A percentile compares a stretch with the other conserved stretches of the same genome.
Conservation (phyloP, 1,284 basidiomycete genomes). For the Omphalotus olearius region DNA sequence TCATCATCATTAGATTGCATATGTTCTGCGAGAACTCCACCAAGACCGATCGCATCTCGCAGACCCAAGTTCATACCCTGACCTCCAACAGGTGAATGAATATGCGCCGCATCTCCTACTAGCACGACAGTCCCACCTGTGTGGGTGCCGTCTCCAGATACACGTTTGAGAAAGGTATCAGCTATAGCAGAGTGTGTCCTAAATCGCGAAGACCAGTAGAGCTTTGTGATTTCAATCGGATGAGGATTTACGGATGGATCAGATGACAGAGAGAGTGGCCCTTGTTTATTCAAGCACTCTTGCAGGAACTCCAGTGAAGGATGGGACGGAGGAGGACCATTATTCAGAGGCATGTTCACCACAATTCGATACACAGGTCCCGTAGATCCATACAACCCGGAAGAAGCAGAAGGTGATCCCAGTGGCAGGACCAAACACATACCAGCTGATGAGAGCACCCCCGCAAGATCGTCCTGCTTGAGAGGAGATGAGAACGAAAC, state of each 20-base stretch:
- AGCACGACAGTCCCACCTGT: slow-evolving; percentile 28
- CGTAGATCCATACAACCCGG: neutral
- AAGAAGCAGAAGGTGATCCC: slow-evolving; percentile 12
- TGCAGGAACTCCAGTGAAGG: slow-evolving; percentile 31
- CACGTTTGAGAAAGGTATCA: slow-evolving; percentile 26
- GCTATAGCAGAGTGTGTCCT: slow-evolving; percentile 33
- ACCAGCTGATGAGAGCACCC: slow-evolving; percentile 16
- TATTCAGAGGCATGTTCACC: slow-evolving; percentile 23
- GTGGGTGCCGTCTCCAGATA: slow-evolving; percentile 14
- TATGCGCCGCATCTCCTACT: slow-evolving; percentile 41
- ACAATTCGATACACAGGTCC: slow-evolving; percentile 25
- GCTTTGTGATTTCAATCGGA: slow-evolving; percentile 25
- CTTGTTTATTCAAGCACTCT: slow-evolving; percentile 25
- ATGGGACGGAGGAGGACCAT: slow-evolving; percentile 26
- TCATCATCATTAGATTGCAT: neutral
- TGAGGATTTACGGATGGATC: slow-evolving; percentile 25
- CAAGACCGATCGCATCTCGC: slow-evolving; percentile 35
- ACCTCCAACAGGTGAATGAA: slow-evolving; percentile 38
- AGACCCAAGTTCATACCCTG: slow-evolving; percentile 44
- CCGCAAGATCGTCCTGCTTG: slow-evolving; percentile 13
- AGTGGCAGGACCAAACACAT: slow-evolving; percentile 25
- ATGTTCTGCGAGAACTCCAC: slow-evolving; percentile 13
- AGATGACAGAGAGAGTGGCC: slow-evolving; percentile 25
- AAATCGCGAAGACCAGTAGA: slow-evolving; percentile 33
- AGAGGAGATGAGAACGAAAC: slow-evolving; percentile 24